Evolutionary conservation across 2,329 filamentous ascomycete genomes (phyloP).

Genomic region (Fusarium denticulatum): DNA sequence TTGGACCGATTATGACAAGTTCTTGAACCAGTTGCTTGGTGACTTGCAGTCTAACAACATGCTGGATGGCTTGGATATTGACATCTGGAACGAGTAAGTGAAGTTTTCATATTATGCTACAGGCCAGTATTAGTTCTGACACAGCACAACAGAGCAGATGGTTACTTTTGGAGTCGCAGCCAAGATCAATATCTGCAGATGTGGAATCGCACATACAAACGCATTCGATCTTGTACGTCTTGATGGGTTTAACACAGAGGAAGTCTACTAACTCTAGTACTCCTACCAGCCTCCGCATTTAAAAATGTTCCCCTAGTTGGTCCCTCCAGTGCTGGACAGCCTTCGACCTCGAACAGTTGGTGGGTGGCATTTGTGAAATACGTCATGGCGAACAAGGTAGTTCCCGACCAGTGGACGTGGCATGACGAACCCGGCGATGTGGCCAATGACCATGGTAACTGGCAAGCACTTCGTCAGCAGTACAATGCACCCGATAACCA

Average conservation of each 20-base stretch:
- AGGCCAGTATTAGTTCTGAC: background rate
- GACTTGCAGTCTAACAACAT: background rate
- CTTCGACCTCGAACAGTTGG: constrained; percentile 1
- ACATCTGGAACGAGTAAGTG: constrained; percentile 2
- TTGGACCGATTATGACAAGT: background rate
- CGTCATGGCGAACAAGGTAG: background rate
- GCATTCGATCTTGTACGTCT: background rate
- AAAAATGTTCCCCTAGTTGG: background rate
- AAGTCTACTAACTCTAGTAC: background rate
- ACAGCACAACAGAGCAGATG: background rate
- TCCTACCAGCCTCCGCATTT: background rate
- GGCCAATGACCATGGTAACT: background rate
- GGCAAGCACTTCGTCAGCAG: background rate
- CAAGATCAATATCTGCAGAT: background rate
- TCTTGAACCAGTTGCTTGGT: background rate
- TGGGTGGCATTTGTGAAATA: constrained; percentile 1
- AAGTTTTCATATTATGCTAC: rapidly evolving
- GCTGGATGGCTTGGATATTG: background rate
- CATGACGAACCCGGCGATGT: background rate
- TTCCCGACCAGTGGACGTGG: constrained; percentile 1
- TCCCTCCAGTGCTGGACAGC: background rate
- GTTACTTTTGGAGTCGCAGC: background rate
- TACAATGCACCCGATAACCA: background rate
- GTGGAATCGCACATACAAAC: background rate
- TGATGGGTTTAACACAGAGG: background rate